phyloP scores from a whole-genome alignment of 1,284 basidiomycete species.

The Somion occarium region DNA sequence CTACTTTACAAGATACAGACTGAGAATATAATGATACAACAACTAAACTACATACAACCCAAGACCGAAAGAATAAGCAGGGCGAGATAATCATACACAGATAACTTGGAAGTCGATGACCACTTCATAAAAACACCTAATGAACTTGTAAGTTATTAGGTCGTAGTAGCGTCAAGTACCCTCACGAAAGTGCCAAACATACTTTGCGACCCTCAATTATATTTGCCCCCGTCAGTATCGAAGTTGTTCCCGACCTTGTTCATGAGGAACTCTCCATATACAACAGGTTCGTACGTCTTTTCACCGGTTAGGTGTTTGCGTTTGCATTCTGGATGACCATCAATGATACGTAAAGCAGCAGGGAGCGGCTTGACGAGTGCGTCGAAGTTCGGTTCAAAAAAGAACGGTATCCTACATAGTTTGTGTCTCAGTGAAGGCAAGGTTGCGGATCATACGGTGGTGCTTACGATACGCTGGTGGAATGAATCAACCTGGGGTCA shows the following conservation, averaged over 20 bases:
- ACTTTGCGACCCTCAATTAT: no score
- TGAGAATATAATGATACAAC: no score
- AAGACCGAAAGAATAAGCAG: no score
- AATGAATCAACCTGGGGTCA: slow-evolving; percentile 4
- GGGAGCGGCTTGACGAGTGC: slow-evolving; percentile 58
- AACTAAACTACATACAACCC: no score
- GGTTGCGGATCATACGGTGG: no score
- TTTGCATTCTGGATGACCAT: slow-evolving; percentile 19
- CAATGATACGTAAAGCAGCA: slow-evolving; percentile 46
- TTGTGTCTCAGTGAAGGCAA: neutral
- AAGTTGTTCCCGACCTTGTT: slow-evolving; percentile 74
- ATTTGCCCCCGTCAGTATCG: slow-evolving; percentile 39
- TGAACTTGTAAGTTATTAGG: no score
- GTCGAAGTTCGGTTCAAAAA: slow-evolving; percentile 81
- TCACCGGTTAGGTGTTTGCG: slow-evolving; percentile 3
- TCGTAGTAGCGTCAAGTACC: no score
- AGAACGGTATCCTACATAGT: slow-evolving; percentile 65
- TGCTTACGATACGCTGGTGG: slow-evolving; percentile 59
- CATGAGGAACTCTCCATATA: slow-evolving; percentile 73
- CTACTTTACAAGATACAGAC: no score
- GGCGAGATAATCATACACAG: no score
- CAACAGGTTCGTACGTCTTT: slow-evolving; percentile 41
- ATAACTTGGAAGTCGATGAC: no score
- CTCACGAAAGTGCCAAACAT: no score
- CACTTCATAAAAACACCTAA: no score